Conservation (phyloP, 2,329 filamentous ascomycete species). For the Daldinia sp. region DNA sequence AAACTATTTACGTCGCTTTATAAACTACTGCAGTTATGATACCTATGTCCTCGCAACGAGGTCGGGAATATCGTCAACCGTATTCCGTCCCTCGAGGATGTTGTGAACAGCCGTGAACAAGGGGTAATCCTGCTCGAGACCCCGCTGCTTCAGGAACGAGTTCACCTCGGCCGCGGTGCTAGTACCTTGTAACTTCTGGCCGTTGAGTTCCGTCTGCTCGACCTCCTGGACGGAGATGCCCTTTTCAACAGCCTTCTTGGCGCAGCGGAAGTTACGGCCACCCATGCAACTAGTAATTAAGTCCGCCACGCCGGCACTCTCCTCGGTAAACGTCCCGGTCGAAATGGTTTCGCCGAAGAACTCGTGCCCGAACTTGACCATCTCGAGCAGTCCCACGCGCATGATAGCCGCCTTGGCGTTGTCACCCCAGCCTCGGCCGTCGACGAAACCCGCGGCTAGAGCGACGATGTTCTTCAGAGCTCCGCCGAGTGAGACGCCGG, state of each 20-base stretch:
- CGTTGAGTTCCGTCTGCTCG: conserved; percentile 90
- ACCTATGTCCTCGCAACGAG: conserved; percentile 61
- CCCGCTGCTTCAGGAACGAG: conserved; percentile 83
- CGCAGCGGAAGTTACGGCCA: conserved; percentile 93
- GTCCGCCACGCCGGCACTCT: conserved; percentile 94
- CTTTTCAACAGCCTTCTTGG: conserved; percentile 85
- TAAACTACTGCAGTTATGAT: neutral
- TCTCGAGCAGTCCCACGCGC: conserved; percentile 94
- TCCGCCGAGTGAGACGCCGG: conserved; percentile 92
- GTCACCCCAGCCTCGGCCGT: conserved; percentile 96
- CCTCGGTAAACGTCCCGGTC: conserved; percentile 92
- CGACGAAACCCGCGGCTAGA: conserved; percentile 92
- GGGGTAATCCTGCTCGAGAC: conserved; percentile 85
- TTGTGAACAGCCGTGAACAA: conserved; percentile 90
- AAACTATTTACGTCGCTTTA: neutral
- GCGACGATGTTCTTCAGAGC: conserved; percentile 98
- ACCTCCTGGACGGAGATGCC: conserved; percentile 86
- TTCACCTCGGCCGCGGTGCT: conserved; percentile 93
- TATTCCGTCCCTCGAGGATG: conserved; percentile 80
- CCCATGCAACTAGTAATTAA: conserved; percentile 94
- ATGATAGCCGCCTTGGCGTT: conserved; percentile 99
- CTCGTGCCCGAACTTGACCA: conserved; percentile 93
- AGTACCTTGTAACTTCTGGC: conserved; percentile 97
- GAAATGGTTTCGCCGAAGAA: conserved; percentile 90
- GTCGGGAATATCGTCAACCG: conserved; percentile 83